Evolutionary conservation across 2,329 filamentous ascomycete genomes (phyloP), one percentile per base, ranked within the genome.

Genomic region (Talaromyces marneffei): DNA sequence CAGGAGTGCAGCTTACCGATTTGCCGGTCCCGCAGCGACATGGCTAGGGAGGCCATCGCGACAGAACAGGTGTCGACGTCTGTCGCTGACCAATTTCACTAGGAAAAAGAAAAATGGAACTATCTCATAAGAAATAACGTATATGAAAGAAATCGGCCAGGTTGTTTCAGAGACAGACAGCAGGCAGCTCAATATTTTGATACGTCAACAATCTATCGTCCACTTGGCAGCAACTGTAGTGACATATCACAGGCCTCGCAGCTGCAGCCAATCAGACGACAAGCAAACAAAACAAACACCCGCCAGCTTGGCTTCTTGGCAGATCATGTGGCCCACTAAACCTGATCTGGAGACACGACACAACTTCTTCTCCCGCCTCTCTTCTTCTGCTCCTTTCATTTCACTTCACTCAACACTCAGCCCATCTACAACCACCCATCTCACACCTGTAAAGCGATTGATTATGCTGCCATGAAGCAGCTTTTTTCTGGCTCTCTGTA

Each of bases 11-110:
- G 72, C 83, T 71, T 79, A 88, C 86, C 85, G 76, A 90, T 86
- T 80, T 90, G 87, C 71, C 86, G 85, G 78, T 89, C 87, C 72
- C 87, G 82, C 66, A 90, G 81, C 68, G 84, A 85, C 72, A 82
- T 80, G 62, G 81, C 76, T 65, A 77, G 75, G 66, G 81, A 74
- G 64, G 82, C 81, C 84, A 87, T 87, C 66, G 65, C 76, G 72
- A 65, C 40, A n/a, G 33, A 48, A 57, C 37, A 57, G 52, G 33
- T n/a, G 52, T 35, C 29, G 29, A 35, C 12, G 48, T 20, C 29
- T 52, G 23, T 35, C 48, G n/a, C 48, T 52, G 29, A 10, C 29
- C 29, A 52, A 23, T 23, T 16, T 52, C 10, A 52, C 10, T 16
- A 20, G 16, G 8, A n/a, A 18, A 29, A 2, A 25, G 23, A 8